Evolutionary conservation across 164 flowering plant species (phyloP).

Genomic region (Kingdonia uniflora): DNA sequence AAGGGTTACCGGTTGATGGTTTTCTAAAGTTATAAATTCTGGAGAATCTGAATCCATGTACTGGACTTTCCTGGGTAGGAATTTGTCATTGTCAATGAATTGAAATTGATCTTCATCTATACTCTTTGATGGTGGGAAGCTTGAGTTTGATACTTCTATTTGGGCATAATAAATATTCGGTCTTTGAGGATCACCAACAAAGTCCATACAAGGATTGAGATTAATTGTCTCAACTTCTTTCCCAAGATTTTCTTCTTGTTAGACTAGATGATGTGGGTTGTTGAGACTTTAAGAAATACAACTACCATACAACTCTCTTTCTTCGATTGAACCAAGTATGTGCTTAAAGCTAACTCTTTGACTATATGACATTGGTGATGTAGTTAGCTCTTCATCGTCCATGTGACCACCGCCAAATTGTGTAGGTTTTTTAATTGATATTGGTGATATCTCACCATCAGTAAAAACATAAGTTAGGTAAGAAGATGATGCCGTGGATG

Average conservation of each 20-base stretch:
- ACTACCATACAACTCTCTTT: too few species aligned
- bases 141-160: too few species aligned
- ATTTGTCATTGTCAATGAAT: conserved; percentile 38
- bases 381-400: conserved; percentile 11
- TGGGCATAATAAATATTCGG: conserved; percentile 4
- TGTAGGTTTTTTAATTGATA: conserved; percentile 2
- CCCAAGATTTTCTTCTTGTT: conserved; percentile 10
- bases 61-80: conserved; percentile 10
- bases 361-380: too few species aligned
- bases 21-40: conserved; percentile 18
- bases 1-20: conserved; percentile 5
- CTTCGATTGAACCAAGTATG: conserved; percentile 13
- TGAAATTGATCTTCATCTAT: conserved; percentile 44
- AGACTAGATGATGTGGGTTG: too few species aligned
- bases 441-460: conserved; percentile 15
- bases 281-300: too few species aligned
- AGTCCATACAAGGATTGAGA: conserved; percentile 8
- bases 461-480: conserved; percentile 8
- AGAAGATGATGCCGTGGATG: too few species aligned
- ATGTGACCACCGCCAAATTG: conserved; percentile 7
- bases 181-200: conserved; percentile 9
- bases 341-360: conserved; percentile 2
- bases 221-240: conserved; percentile 12
- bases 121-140: conserved; percentile 12
- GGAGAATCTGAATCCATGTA: conserved; percentile 10